Conservation (phyloP, 2,329 filamentous ascomycete species). For the Nannizziopsis arthrosporioides region DNA sequence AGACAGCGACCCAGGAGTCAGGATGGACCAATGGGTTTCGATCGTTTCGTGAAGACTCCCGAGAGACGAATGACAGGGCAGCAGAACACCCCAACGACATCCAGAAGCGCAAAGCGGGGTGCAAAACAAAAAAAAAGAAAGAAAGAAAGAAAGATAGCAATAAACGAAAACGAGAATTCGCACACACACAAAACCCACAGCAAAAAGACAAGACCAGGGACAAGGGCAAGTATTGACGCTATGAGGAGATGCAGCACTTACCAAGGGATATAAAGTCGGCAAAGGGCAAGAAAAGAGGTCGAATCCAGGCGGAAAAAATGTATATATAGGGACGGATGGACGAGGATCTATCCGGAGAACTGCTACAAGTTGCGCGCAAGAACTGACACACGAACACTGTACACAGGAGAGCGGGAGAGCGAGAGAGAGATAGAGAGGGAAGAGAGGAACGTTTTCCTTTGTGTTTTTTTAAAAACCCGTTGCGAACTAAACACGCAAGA, state of each 20-base stretch:
- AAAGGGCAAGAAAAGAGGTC: conserved; percentile 1
- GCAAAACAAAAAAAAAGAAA: conserved; percentile 1
- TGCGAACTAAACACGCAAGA: conserved; percentile 8
- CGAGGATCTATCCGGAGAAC: not conserved
- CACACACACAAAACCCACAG: not conserved
- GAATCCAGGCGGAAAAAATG: not conserved
- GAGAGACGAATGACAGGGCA: too few species aligned
- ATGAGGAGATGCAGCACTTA: conserved; percentile 1
- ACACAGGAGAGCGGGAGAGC: not conserved
- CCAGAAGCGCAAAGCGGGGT: not conserved
- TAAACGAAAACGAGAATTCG: not conserved
- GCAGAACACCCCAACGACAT: too few species aligned
- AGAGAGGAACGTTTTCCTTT: conserved; percentile 7
- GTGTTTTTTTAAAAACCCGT: conserved; percentile 7
- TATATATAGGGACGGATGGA: not conserved
- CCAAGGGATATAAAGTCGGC: conserved; percentile 1
- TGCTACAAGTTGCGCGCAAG: conserved; percentile 4
- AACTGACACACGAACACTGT: conserved; percentile 3
- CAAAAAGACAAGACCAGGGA: not conserved
- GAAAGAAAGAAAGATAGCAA: not conserved
- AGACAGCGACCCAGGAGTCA: not conserved
- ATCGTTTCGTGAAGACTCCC: not conserved
- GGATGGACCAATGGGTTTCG: not conserved
- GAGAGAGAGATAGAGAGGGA: not conserved
- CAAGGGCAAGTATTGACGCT: not conserved